Conservation (phyloP, 441 rosid species). For the Populus tomentosa region DNA sequence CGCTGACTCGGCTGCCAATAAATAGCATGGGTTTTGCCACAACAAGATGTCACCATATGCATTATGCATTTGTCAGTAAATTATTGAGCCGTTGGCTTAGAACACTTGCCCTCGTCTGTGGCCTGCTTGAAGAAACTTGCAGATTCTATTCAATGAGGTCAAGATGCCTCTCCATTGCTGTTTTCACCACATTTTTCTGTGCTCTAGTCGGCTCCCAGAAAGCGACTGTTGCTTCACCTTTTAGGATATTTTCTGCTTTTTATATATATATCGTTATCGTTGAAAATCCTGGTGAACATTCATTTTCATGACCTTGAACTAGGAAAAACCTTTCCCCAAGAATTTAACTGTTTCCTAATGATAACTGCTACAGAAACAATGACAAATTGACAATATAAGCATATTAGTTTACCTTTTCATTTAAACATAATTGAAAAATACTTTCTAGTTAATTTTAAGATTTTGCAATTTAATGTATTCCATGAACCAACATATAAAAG, state of each 20-base stretch:
- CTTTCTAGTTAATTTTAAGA: background rate
- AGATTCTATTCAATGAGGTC: background rate
- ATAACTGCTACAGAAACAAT: background rate
- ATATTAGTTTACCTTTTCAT: no score
- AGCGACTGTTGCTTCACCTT: background rate
- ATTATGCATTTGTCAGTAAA: slow-evolving; percentile 6
- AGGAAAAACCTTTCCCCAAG: no score
- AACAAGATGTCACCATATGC: background rate
- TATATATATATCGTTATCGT: background rate
- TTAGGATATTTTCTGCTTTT: background rate
- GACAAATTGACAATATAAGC: background rate
- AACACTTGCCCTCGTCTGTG: background rate
- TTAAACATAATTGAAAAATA: no score
- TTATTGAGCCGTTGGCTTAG: slow-evolving; percentile 5
- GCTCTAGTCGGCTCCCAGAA: background rate
- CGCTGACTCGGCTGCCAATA: slow-evolving; percentile 11
- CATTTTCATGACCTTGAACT: background rate
- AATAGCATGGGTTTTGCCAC: slow-evolving; percentile 8
- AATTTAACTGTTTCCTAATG: no score
- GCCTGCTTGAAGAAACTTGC: slow-evolving; percentile 1
- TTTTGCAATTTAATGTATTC: no score
- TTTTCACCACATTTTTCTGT: background rate
- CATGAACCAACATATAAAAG: background rate
- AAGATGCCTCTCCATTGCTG: slow-evolving; percentile 13
- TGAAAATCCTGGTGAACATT: background rate